These are phyloP conservation scores for Leishmania arabica DNA, from an alignment of 208 protist species.

Conservation along the genomic window DNA sequence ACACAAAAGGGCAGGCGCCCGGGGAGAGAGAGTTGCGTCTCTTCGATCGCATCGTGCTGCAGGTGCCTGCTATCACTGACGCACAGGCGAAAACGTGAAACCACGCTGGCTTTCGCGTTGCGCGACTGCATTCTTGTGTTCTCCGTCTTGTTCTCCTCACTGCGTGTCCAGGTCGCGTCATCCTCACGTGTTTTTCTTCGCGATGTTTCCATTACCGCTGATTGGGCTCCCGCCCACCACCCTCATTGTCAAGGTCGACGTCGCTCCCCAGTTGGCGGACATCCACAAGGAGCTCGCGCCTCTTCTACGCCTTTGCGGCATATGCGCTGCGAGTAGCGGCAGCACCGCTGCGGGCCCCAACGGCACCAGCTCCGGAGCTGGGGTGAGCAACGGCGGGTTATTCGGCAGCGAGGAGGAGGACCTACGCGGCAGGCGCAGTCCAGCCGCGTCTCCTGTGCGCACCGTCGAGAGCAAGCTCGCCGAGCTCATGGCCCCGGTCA, in stretches of 20 bases:
- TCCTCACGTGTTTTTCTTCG: not conserved
- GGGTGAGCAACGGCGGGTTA: slow-evolving; percentile 5
- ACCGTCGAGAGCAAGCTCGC: slow-evolving; percentile 20
- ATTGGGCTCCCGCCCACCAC: slow-evolving; percentile 24
- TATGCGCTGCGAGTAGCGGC: slow-evolving; percentile 13
- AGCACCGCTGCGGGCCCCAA: slow-evolving; percentile 1
- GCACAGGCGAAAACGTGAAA: not conserved
- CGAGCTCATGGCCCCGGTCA: slow-evolving; percentile 35
- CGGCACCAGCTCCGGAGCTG: slow-evolving; percentile 8
- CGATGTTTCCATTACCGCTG: slow-evolving; percentile 12
- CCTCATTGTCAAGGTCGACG: slow-evolving; percentile 26
- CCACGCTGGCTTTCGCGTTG: not conserved
- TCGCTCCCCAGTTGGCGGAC: slow-evolving; percentile 28
- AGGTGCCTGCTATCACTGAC: not conserved
- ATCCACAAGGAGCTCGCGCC: slow-evolving; percentile 38
- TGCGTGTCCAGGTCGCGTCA: not conserved
- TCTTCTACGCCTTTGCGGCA: slow-evolving; percentile 32
- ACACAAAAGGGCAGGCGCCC: not conserved
- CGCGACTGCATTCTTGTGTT: not conserved
- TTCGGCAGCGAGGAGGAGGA: slow-evolving; percentile 32
- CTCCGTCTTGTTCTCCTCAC: not conserved
- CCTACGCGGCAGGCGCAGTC: slow-evolving; percentile 18
- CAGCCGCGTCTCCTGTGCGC: slow-evolving; percentile 17
- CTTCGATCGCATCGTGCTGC: not conserved
- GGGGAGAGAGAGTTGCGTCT: not conserved